Base-by-base conservation (phyloP, 805 yeast species). In the Wickerhamia fluorescens region DNA sequence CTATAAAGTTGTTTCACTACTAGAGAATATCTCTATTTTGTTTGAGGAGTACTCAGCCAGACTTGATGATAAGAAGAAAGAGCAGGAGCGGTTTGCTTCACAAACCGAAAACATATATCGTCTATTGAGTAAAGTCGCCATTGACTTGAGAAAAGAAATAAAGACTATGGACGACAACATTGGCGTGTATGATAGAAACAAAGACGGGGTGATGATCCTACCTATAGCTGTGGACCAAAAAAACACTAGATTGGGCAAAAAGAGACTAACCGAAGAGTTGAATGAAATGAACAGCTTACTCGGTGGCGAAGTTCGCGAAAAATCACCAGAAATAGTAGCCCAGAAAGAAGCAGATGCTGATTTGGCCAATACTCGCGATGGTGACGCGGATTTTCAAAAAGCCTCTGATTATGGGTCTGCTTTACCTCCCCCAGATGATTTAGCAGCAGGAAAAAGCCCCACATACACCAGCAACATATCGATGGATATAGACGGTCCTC, bases 161-260 rank as follows among this genome's bases (percentile, higher is more conserved):
- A 73, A 73, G 45, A 44, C 69, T 9, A 59, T 81, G 52, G 87
- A 82, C 51, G 73, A 71, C 24, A 68, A 69, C 42, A 68, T 66
- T 19, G 76, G 73, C 7, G 68, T 65, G 5, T 57, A 51, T 35
- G 62, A 63, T 20, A 56, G 61, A 28, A 63, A 66, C 32, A 61
- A 64, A 12, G 68, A 67, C 27, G 47, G 46, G 18, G 45, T 71
- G 13, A 70, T 71, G 58, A 69, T 82, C 22, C 58, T 82, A 16
- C 92, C 94, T 1, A 68, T 81, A 3, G 66, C 69, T 23, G 71
- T 82, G 14, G 80, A 78, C 29, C 77, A 77, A 38, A 78, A 79
- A 56, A 84, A 86, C 20, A 73, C 83, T 4, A 67, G 71, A 57
- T 67, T 79, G 16, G 86, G 87, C 3, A 58, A 60, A 22, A 67